A percentile compares a stretch with the other conserved stretches of the same genome.
These are phyloP conservation scores for Tricholoma terreum DNA, from an alignment of 768 basidiomycete species.

Conservation along the genomic window DNA sequence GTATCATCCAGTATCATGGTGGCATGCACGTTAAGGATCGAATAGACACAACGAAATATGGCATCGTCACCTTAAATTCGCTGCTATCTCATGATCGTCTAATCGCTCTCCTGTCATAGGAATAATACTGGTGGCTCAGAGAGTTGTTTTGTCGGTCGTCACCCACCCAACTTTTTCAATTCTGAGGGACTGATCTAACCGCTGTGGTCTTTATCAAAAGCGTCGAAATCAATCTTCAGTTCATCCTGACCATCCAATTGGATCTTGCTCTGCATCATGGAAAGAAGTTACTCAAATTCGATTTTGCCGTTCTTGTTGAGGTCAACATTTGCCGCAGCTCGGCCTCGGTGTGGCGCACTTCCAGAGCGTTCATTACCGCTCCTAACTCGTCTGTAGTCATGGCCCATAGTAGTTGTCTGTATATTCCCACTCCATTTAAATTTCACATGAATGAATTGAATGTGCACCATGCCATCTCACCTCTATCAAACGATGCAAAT, in stretches of 20 bases:
- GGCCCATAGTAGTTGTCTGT: conserved; percentile 46
- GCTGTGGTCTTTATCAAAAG: conserved; percentile 96
- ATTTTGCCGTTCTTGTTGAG: conserved; percentile 42
- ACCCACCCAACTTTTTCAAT: conserved; percentile 81
- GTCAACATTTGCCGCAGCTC: conserved; percentile 49
- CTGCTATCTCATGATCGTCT: conserved; percentile 72
- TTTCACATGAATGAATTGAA: not conserved
- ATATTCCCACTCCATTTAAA: not conserved
- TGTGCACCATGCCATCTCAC: conserved; percentile 14
- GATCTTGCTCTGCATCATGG: conserved; percentile 44
- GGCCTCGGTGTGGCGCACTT: conserved; percentile 45
- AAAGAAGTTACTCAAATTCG: conserved; percentile 46
- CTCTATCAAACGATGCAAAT: conserved; percentile 24
- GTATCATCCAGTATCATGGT: not conserved
- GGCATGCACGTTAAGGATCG: not conserved
- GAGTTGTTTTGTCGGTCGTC: not conserved
- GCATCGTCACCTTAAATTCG: conserved; percentile 25
- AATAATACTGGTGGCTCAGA: not conserved
- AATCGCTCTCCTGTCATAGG: conserved; percentile 68
- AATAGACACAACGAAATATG: not conserved
- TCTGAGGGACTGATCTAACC: conserved; percentile 89
- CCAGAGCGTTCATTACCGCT: conserved; percentile 47
- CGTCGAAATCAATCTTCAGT: conserved; percentile 46
- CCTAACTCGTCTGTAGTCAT: conserved; percentile 49
- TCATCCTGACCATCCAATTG: conserved; percentile 41